Base-by-base conservation (phyloP, 2,329 filamentous ascomycete species). In the Diplodia sapinea region DNA sequence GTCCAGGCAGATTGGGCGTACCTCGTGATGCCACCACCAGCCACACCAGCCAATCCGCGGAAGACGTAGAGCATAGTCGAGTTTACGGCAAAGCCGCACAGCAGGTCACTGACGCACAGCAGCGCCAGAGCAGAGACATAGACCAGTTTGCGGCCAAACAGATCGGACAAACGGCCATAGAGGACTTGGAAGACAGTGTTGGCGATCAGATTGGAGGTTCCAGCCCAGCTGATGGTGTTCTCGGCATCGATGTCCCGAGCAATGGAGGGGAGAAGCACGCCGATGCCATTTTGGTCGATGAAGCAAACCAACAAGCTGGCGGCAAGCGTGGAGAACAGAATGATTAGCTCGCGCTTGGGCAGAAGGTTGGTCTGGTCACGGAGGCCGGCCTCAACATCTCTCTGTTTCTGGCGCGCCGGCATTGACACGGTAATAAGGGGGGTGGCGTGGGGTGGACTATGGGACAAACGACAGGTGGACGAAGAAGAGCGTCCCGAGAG, bases 171-270 rank as follows among this genome's bases (percentile, higher is more conserved):
- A 2, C 87, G 82, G 23, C 88, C 87, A 73, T 89, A 89, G 0
- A 90, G 80, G 68, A 89, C 86, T 70, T 88, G 87, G 70, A 89
- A 90, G 40, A 86, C 84, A 0, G 88, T 89, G 68, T 85, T 86
- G 36, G 84, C 84, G 55, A 87, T 83, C 54, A 87, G 74, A 3
- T 82, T 81, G 9, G 83, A 82, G 0, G 84, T 86, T 7, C 83
- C 84, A 1, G 83, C 83, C 85, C 85, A 87, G 0, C 83, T 81
- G 56, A 88, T 88, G 2, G 84, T 84, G n/a, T 79, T 79, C 69
- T 74, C 52, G 70, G 79, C 75, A 74, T 79, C 66, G 2, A 80
- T 71, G 20, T 79, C 76, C n/a, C 71, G 71, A 13, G 75, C 77
- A 29, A 80, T 79, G 13, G 75, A 73, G 12, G 78, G 72, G 55